Evolutionary conservation across 441 rosid species (phyloP).

Genomic region (Bocquillonia castaneifolia): DNA sequence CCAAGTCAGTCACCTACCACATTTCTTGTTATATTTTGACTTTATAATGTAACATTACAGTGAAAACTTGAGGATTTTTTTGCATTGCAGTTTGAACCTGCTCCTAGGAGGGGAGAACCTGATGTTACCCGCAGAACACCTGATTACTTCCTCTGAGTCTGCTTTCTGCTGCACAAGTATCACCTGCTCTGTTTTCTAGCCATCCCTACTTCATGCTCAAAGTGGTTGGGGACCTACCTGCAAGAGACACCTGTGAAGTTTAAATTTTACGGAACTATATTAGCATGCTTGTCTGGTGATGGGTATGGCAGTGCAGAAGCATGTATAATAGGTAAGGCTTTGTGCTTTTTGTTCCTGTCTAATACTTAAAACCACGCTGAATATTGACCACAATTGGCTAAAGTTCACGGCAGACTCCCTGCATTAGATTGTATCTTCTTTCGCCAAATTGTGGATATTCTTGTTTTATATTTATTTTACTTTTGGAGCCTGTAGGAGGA

Average conservation of each 20-base stretch:
- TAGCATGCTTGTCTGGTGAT: constrained; percentile 15
- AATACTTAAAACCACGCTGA: constrained; percentile 15
- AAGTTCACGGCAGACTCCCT: constrained; percentile 28
- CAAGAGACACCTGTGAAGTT: constrained; percentile 4
- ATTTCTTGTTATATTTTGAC: background rate
- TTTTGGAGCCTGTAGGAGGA: background rate
- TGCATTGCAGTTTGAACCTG: constrained; percentile 80
- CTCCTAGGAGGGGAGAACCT: constrained; percentile 93
- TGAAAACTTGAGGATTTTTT: background rate
- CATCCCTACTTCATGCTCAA: background rate
- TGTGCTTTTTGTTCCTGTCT: constrained; percentile 21
- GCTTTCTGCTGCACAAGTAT: constrained; percentile 10
- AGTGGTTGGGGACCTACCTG: constrained; percentile 6
- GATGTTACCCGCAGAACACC: constrained; percentile 92
- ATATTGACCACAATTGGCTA: constrained; percentile 29
- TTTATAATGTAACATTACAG: too few relatives aligned
- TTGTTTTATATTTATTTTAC: constrained; percentile 12
- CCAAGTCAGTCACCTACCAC: constrained; percentile 42
- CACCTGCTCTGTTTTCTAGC: background rate
- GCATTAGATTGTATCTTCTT: constrained; percentile 25
- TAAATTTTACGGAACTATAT: constrained; percentile 15
- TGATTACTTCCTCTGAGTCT: constrained; percentile 72
- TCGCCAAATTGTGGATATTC: constrained; percentile 30
- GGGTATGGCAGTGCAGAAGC: constrained; percentile 25
- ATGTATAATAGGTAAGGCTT: constrained; percentile 39